phyloP scores from a whole-genome alignment of 2,329 filamentous ascomycete species.

The Botryotinia calthae region DNA sequence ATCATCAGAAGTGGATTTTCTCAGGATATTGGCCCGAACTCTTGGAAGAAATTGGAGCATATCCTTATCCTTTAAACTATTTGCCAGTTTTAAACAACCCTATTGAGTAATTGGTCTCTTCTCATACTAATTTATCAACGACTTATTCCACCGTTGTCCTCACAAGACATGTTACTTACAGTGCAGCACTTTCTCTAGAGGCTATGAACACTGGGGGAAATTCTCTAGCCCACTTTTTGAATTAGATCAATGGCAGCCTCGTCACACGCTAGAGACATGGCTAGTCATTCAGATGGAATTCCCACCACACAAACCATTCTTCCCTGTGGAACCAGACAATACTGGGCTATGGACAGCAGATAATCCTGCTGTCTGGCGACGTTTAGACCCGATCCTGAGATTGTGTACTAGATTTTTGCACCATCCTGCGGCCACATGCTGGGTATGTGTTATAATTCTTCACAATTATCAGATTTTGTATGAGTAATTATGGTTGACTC shows the following conservation, averaged over 20 bases:
- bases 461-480: neutral
- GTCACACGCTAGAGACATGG: neutral
- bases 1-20: slow-evolving; percentile 12
- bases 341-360: neutral
- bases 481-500: neutral
- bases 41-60: neutral
- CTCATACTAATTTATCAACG: neutral
- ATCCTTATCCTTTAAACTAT: neutral
- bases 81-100: neutral
- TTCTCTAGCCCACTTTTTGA: neutral
- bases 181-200: neutral
- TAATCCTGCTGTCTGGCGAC: slow-evolving; percentile 10
- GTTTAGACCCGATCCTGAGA: neutral
- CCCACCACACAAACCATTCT: neutral
- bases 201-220: no score
- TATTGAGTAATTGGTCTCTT: neutral
- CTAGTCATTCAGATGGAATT: neutral
- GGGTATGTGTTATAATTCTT: slow-evolving; percentile 3
- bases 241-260: neutral
- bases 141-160: neutral
- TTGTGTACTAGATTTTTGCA: neutral
- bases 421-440: neutral
- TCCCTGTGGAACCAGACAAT: neutral
- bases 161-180: neutral
- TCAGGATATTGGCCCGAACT: slow-evolving; percentile 13